Evolutionary conservation across 2,329 filamentous ascomycete species (phyloP), one percentile per base, ranked within the genome.

Genomic region (Xylariaceae sp.): DNA sequence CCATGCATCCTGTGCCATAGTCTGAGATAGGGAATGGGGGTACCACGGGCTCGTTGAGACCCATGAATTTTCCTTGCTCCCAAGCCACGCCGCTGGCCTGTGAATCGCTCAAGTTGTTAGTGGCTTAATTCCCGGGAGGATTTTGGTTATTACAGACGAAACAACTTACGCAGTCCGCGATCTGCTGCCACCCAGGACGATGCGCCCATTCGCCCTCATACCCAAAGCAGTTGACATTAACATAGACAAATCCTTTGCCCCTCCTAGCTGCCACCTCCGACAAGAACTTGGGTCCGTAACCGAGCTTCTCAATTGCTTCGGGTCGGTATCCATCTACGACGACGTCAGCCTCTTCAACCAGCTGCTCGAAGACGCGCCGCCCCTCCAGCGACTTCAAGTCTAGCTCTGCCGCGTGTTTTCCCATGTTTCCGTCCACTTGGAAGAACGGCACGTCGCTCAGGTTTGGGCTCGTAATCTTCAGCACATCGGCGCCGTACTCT

Each of bases 401-500:
- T 4, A 88, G 64, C 16, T 83, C 78, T 1, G 73, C 71, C 1
- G 80, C 73, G 48, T 82, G 82, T 58, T 88, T 88, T 18, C 84
- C 84, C 56, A 81, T 78, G 56, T 87, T 87, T 9, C 81, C 79
- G 49, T 88, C 83, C 1, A 86, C 74, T 52, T 87, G 83, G 61
- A 86, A 86, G 62, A 85, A 83, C 0, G 82, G 81, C 1, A 87
- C 79, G 45, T 87, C 84, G 4, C 78, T 77, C n/a, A 89, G 69
- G 34, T 77, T 67, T 0, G 81, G 76, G 6, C 78, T 79, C 3
- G 83, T 88, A 34, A 89, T 71, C 53, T 87, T 85, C 50, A 89
- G 71, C 1, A 89, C 84, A 39, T 83, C 76, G 7, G 85, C 85
- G 2, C 86, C 86, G 56, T 88, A 83, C 48, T 87, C 85, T n/a